Evolutionary conservation across 129 eudicot genomes (phyloP).

Genomic region (Lactuca sativa): DNA sequence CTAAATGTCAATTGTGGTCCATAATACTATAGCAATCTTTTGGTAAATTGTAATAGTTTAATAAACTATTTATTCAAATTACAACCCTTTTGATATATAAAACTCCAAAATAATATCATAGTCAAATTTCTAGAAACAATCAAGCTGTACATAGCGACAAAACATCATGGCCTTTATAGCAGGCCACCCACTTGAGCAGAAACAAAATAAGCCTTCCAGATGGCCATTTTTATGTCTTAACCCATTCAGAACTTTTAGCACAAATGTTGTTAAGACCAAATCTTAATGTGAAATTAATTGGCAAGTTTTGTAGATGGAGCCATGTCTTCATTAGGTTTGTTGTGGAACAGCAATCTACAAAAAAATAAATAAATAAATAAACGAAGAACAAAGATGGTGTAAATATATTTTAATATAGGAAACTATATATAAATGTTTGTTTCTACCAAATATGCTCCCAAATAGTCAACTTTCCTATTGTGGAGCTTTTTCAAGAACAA

Average conservation of each 20-base stretch:
- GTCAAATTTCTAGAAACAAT: conserved; percentile 5
- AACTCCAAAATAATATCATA: neutral
- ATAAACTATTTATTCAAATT: too few relatives aligned
- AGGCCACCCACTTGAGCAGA: conserved; percentile 5
- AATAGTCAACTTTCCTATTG: too few relatives aligned
- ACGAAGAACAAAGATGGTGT: neutral
- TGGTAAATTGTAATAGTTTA: neutral
- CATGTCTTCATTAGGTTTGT: conserved; percentile 11
- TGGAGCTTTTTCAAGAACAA: too few relatives aligned
- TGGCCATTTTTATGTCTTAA: neutral
- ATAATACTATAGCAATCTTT: neutral
- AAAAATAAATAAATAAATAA: neutral
- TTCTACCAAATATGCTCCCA: too few relatives aligned
- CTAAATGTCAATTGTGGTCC: neutral
- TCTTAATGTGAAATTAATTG: neutral
- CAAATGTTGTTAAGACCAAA: neutral
- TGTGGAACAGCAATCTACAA: conserved; percentile 33
- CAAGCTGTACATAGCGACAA: conserved; percentile 5
- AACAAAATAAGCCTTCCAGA: neutral
- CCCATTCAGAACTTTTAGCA: neutral
- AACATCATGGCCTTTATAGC: neutral
- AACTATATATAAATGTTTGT: too few relatives aligned
- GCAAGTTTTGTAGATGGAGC: conserved; percentile 6
- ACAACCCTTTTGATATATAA: neutral
- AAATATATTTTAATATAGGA: neutral